Evolutionary conservation across 2,329 filamentous ascomycete species (phyloP).

Genomic region (Chalara sp.): DNA sequence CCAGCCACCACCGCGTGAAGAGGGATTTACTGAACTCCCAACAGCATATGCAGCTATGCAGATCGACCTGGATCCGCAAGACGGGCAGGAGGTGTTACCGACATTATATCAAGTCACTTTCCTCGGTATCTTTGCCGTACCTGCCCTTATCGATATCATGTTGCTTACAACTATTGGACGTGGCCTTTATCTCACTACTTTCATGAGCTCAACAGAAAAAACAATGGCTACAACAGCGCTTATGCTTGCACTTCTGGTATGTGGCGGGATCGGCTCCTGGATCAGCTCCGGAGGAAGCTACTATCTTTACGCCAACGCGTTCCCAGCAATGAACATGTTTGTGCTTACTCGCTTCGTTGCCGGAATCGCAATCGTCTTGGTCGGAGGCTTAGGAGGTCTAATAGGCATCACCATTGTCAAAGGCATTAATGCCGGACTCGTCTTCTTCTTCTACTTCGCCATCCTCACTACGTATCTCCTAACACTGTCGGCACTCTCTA

Average conservation of each 20-base stretch:
- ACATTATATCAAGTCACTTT: conserved; percentile 46
- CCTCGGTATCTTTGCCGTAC: conserved; percentile 54
- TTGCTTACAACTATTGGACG: conserved; percentile 51
- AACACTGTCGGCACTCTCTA: conserved; percentile 42
- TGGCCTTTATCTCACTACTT: conserved; percentile 52
- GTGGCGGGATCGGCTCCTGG: conserved; percentile 55
- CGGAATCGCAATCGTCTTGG: conserved; percentile 34
- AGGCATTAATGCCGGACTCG: conserved; percentile 38
- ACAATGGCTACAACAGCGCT: conserved; percentile 47
- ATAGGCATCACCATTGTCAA: conserved; percentile 39
- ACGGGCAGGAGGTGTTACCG: conserved; percentile 36
- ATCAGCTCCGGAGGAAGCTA: conserved; percentile 56
- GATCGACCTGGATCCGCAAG: conserved; percentile 43
- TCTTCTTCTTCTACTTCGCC: conserved; percentile 53
- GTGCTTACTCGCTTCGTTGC: conserved; percentile 37
- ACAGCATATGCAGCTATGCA: conserved; percentile 43
- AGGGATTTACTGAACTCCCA: conserved; percentile 4
- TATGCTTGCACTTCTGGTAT: conserved; percentile 51
- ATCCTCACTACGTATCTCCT: conserved; percentile 52
- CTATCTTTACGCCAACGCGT: conserved; percentile 50
- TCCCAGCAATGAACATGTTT: conserved; percentile 35
- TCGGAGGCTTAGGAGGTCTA: conserved; percentile 38
- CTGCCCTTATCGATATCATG: conserved; percentile 55
- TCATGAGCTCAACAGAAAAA: conserved; percentile 43
- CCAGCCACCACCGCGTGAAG: conserved; percentile 19